Conservation (phyloP, 345 rosid species). For the Litchi chinensis region DNA sequence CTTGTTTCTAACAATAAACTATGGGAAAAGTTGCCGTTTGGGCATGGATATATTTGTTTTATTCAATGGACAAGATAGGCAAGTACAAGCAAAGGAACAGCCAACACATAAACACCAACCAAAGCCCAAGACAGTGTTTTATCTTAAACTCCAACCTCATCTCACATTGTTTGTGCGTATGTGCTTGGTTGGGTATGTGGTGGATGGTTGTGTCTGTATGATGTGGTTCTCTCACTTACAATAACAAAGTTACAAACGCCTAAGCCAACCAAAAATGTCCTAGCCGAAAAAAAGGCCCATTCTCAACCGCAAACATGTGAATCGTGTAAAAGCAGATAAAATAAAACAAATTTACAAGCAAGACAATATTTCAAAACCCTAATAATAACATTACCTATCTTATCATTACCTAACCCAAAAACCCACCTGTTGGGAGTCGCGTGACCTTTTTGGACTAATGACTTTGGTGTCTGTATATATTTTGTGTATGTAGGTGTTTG, state of each 20-base stretch:
- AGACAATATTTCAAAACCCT: constrained; percentile 15
- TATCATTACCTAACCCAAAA: neutral
- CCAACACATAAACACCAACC: neutral
- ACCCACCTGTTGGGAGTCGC: neutral
- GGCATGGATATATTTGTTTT: neutral
- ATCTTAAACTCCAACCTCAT: neutral
- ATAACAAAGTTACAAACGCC: no score
- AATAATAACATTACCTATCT: neutral
- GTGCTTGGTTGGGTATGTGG: neutral
- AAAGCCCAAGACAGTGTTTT: neutral
- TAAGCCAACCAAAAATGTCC: no score
- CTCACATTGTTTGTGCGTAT: no score
- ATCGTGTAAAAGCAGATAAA: neutral
- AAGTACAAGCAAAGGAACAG: neutral
- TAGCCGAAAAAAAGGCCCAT: neutral
- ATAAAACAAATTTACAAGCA: neutral
- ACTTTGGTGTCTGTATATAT: neutral
- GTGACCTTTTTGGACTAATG: neutral
- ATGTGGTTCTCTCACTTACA: neutral
- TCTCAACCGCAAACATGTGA: neutral
- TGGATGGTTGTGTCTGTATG: no score
- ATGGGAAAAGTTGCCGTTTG: no score
- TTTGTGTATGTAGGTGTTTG: neutral
- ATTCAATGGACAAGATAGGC: neutral
- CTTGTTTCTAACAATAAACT: no score